phyloP scores from a whole-genome alignment of 2,329 filamentous ascomycete species.

The Mollisia scopiformis region DNA sequence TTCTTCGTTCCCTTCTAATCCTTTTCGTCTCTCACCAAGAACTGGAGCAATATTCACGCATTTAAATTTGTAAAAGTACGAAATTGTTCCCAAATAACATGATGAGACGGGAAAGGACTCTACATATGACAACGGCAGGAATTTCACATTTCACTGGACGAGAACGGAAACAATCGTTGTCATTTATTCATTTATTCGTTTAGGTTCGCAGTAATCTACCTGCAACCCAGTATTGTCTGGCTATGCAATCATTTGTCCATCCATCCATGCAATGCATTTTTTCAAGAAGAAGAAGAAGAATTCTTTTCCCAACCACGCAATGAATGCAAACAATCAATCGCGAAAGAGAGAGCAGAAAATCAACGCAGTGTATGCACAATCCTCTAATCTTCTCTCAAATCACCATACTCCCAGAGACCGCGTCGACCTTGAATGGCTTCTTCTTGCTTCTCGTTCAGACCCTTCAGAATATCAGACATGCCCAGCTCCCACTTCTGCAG shows the following conservation, averaged over 20 bases:
- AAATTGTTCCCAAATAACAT: no score
- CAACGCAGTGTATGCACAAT: background rate
- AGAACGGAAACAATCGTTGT: no score
- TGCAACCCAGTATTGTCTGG: background rate
- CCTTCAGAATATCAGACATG: slow-evolving; percentile 71
- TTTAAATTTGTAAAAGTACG: no score
- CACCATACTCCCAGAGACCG: slow-evolving; percentile 99
- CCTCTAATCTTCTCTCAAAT: slow-evolving; percentile 82
- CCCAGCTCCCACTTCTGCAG: slow-evolving; percentile 88
- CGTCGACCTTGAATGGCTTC: slow-evolving; percentile 78
- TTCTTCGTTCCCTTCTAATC: no score
- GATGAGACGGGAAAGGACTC: no score
- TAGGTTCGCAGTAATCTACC: background rate
- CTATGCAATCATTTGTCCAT: background rate
- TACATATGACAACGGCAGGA: no score
- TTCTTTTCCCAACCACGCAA: slow-evolving; percentile 1
- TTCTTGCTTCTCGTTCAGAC: slow-evolving; percentile 72
- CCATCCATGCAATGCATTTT: background rate
- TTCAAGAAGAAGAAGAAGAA: background rate
- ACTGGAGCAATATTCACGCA: no score
- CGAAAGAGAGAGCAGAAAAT: no score
- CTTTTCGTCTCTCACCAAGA: no score
- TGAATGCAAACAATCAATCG: background rate
- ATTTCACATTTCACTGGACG: no score
- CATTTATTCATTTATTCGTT: no score